Evolutionary conservation across 495 filamentous ascomycete genomes (phyloP).

Genomic region (Hypoxylon intermedium): DNA sequence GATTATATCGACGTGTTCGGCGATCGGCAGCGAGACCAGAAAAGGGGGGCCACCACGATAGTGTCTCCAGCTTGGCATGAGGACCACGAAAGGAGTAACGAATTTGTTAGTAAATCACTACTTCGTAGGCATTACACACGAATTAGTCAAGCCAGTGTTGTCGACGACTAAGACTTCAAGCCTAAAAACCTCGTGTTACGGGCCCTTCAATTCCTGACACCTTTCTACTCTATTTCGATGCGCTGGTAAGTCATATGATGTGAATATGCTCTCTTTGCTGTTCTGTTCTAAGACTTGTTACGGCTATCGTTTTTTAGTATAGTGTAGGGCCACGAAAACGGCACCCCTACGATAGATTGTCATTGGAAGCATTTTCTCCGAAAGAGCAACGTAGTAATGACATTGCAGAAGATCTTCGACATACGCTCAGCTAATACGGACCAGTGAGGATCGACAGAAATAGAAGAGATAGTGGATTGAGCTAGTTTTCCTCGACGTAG

Average conservation of each 20-base stretch:
- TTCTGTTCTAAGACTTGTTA: background rate
- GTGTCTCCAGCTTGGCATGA: constrained; percentile 14
- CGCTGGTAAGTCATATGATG: constrained; percentile 5
- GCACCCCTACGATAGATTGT: no score
- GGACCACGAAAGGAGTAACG: background rate
- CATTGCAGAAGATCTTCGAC: no score
- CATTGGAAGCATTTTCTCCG: background rate
- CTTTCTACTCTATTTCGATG: constrained; percentile 4
- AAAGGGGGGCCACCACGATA: constrained; percentile 29
- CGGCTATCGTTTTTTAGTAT: no score
- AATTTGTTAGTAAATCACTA: constrained; percentile 18
- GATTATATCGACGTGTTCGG: constrained; percentile 33
- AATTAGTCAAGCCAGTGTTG: no score
- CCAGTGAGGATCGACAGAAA: background rate
- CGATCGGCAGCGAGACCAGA: constrained; percentile 23
- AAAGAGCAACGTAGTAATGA: no score
- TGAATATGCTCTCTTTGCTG: background rate
- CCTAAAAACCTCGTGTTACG: constrained; percentile 31
- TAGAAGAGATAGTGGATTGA: background rate
- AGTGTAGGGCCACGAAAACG: no score
- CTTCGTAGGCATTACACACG: background rate
- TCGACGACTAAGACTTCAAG: constrained; percentile 6
- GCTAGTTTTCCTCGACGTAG: background rate
- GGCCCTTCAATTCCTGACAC: constrained; percentile 5
- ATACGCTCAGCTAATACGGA: no score